Evolutionary conservation across 148 eudicot species (phyloP).

Genomic region (Fagopyrum esculentum): DNA sequence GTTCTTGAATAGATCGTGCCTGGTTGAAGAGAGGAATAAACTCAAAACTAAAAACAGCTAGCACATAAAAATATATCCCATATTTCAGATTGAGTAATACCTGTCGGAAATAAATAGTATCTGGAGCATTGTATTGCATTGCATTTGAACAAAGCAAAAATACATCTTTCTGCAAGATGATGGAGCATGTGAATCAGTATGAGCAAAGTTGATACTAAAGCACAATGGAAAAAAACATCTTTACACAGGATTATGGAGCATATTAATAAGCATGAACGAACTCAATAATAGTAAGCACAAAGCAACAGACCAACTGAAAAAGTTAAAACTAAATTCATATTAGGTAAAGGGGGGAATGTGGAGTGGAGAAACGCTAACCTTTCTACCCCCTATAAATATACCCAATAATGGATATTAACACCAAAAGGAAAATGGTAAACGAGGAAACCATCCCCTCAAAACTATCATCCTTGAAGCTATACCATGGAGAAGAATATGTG

Average conservation of each 20-base stretch:
- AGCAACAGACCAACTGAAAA: background rate
- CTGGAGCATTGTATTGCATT: constrained; percentile 61
- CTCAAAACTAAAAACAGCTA: background rate
- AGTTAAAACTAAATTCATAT: background rate
- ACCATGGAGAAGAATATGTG: background rate
- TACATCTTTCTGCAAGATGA: constrained; percentile 49
- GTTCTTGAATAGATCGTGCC: constrained; percentile 81
- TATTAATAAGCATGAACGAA: background rate
- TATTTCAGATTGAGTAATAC: constrained; percentile 17
- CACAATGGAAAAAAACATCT: constrained; percentile 41
- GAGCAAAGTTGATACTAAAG: background rate
- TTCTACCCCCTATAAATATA: background rate
- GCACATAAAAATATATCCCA: background rate
- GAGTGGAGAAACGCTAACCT: background rate
- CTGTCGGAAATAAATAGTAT: constrained; percentile 65
- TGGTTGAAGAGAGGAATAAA: constrained; percentile 15
- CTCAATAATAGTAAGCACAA: background rate
- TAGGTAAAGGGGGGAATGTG: background rate
- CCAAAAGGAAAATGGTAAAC: background rate
- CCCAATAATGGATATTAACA: background rate
- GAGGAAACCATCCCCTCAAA: background rate
- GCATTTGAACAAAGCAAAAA: constrained; percentile 58
- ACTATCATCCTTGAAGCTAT: background rate
- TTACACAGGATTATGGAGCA: constrained; percentile 32
- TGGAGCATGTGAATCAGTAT: background rate